Base-by-base conservation (phyloP, 1,284 basidiomycete species). In the Agroathelia rolfsii region DNA sequence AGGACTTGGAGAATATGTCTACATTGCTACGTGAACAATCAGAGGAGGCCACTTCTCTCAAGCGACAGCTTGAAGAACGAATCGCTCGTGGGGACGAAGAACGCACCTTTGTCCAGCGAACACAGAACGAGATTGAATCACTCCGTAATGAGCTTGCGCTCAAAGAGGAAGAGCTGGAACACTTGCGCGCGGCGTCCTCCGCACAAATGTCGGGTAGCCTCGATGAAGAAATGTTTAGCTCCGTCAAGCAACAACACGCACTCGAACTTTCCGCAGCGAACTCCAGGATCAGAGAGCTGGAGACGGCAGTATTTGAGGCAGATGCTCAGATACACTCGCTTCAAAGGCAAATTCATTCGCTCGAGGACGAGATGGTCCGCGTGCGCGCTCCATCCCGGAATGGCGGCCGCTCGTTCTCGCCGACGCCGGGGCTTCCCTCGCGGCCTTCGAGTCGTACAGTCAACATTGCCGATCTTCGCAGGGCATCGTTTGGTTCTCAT, bases 251-350 rank as follows among this genome's bases (percentile, higher is more conserved):
- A 43, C 76, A 82, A 41, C 82, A 86, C 45, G 64, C 69, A 6
- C 69, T 92, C 32, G 86, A 88, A 42, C 59, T 89, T 3, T 90
- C 86, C 26, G 62, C 73, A 10, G 71, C 84, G 9, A 77, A 82
- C 24, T 83, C 82, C 0, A 71, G 73, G 46, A 76, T 92, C 33
- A 74, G 87, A 6, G 63, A 69, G 3, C 61, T 89, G 41, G 84
- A 92, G 57, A 69, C 72, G 3, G 51, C 67, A 4, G 62, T 84
- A 6, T 87, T 85, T 52, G 72, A 82, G 33, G 74, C 83, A 5
- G 73, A 84, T 38, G 72, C 73, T 15, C 66, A 65, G 33, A 66
- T 73, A 11, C 85, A 88, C 50, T 54, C 65, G 6, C 54, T 88
- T n/a, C 76, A 85, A 42, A 74, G 74, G 42, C 81, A 85, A 45